These are phyloP conservation scores for Diversispora eburnea DNA, from an alignment of 192 early-diverging fungal genomes.

Conservation along the genomic window DNA sequence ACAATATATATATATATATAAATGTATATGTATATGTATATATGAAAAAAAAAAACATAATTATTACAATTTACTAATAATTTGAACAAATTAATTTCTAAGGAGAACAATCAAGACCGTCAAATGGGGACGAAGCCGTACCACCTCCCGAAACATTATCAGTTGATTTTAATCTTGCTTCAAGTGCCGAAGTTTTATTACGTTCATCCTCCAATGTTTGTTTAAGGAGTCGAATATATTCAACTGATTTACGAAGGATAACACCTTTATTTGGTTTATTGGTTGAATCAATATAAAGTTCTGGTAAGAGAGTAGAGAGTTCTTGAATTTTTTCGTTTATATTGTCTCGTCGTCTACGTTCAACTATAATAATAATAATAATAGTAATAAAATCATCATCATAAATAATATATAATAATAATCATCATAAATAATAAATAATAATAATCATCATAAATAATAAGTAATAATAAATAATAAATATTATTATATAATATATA, in stretches of 20 bases:
- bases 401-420: neutral
- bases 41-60: too few relatives aligned
- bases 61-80: too few relatives aligned
- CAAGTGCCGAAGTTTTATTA: constrained; percentile 70
- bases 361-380: constrained; percentile 51
- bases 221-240: constrained; percentile 85
- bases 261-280: constrained; percentile 95
- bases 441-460: neutral
- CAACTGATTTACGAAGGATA: constrained; percentile 91
- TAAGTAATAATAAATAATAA: neutral
- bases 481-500: neutral
- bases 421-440: neutral
- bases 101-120: too few relatives aligned
- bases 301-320: constrained; percentile 79
- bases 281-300: constrained; percentile 64
- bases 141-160: constrained; percentile 43
- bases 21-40: too few relatives aligned
- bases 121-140: too few relatives aligned
- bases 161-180: constrained; percentile 27
- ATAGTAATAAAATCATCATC: neutral
- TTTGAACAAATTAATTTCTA: too few relatives aligned
- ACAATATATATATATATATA: too few relatives aligned
- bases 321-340: constrained; percentile 99
- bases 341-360: constrained; percentile 91
- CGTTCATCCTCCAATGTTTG: constrained; percentile 59